A percentile compares a stretch with the other conserved stretches of the same genome.
These are phyloP conservation scores for Geotrichum klebahnii DNA, from an alignment of 1,139 yeast genomes.

Conservation along the genomic window DNA sequence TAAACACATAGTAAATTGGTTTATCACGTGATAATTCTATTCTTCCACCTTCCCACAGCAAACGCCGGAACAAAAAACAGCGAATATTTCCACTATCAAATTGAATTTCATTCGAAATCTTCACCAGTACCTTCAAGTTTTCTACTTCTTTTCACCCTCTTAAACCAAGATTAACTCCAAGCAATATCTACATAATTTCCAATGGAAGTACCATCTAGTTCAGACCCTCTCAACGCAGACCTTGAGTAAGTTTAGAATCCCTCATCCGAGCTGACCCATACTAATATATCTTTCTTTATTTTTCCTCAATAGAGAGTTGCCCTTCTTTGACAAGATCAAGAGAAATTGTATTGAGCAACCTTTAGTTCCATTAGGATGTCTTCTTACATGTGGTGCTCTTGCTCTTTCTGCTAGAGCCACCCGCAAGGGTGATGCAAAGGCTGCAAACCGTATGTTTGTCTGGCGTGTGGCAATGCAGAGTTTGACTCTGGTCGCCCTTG, in stretches of 20 bases:
- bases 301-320: constrained; percentile 8
- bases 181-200: not conserved
- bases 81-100: too few species aligned
- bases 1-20: too few species aligned
- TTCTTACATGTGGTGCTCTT: constrained; percentile 78
- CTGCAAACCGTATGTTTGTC: constrained; percentile 81
- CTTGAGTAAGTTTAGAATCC: constrained; percentile 9
- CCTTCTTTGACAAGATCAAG: constrained; percentile 31
- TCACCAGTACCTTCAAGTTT: too few species aligned
- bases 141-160: too few species aligned
- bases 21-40: too few species aligned
- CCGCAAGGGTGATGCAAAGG: constrained; percentile 63
- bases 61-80: too few species aligned
- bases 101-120: too few species aligned
- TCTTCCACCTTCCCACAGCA: too few species aligned
- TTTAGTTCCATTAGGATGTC: constrained; percentile 66
- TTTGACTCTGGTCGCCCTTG: constrained; percentile 72
- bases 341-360: constrained; percentile 41
- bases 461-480: constrained; percentile 88
- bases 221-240: constrained; percentile 16
- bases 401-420: constrained; percentile 72
- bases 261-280: not conserved
- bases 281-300: not conserved
- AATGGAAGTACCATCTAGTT: constrained; percentile 21
- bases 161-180: not conserved